Conservation (phyloP, 2,329 filamentous ascomycete species). For the Fusarium sororula region DNA sequence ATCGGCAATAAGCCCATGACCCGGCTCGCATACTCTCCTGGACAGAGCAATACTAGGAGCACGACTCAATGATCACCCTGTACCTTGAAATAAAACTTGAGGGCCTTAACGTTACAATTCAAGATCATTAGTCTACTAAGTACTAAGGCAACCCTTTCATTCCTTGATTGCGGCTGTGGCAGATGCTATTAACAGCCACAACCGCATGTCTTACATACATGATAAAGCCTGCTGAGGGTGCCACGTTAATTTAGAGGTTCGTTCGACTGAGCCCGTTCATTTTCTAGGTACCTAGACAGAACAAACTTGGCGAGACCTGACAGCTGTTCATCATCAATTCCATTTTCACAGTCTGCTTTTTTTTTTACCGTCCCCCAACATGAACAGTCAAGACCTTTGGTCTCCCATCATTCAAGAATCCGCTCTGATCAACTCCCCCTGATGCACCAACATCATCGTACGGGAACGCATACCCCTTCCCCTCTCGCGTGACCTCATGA, state of each 20-base stretch:
- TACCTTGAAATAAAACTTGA: not conserved
- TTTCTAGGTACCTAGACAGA: not conserved
- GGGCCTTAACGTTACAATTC: not conserved
- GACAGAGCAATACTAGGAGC: not conserved
- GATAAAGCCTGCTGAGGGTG: not conserved
- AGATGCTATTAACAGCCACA: conserved; percentile 16
- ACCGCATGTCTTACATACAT: conserved; percentile 7
- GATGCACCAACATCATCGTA: conserved; percentile 73
- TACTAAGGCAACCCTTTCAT: conserved; percentile 12
- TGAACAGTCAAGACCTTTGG: conserved; percentile 65
- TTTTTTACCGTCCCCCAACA: conserved; percentile 54
- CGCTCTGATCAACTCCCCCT: conserved; percentile 67
- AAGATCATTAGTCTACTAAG: not conserved
- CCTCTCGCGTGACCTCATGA: conserved; percentile 67
- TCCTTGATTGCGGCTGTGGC: conserved; percentile 14
- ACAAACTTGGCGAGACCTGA: not conserved
- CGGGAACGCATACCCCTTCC: conserved; percentile 74
- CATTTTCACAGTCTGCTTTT: not conserved
- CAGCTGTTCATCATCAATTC: not conserved
- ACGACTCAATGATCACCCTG: not conserved
- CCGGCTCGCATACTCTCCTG: not conserved
- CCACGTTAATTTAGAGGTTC: not conserved
- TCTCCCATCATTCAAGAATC: conserved; percentile 66
- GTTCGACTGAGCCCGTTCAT: not conserved
- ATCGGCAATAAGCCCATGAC: not conserved